Conservation (phyloP, 2,329 filamentous ascomycete species). For the Phyllachora maydis region DNA sequence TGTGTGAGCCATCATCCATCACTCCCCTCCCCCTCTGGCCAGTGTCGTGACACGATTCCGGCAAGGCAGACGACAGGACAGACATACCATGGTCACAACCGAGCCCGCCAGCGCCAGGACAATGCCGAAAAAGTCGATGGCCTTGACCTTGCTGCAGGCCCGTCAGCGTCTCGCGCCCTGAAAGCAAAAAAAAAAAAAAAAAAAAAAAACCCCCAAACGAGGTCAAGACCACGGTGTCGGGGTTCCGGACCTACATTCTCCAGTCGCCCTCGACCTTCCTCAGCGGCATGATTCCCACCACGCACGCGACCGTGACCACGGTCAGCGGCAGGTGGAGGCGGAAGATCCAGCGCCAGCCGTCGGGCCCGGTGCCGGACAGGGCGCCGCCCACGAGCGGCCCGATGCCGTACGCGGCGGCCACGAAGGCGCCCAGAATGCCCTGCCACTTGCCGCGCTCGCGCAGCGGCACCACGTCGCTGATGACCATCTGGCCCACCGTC, state of each 20-base stretch:
- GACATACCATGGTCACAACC: slow-evolving; percentile 21
- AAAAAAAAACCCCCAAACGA: too few species aligned
- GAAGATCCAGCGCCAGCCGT: slow-evolving; percentile 32
- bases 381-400: slow-evolving; percentile 32
- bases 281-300: slow-evolving; percentile 34
- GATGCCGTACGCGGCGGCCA: slow-evolving; percentile 30
- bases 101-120: slow-evolving; percentile 22
- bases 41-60: too few species aligned
- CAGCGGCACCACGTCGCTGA: slow-evolving; percentile 10
- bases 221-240: too few species aligned
- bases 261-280: slow-evolving; percentile 30
- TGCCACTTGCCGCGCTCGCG: slow-evolving; percentile 11
- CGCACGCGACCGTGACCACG: slow-evolving; percentile 19
- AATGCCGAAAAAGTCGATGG: slow-evolving; percentile 27
- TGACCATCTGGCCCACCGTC: slow-evolving; percentile 11
- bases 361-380: slow-evolving; percentile 19
- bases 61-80: too few species aligned
- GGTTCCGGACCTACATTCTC: slow-evolving; percentile 15
- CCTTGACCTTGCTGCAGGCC: slow-evolving; percentile 19
- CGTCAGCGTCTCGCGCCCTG: neutral
- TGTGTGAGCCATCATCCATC: too few species aligned
- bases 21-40: too few species aligned
- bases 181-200: too few species aligned
- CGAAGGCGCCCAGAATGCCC: slow-evolving; percentile 22
- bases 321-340: slow-evolving; percentile 31